Conservation (phyloP, 2,329 filamentous ascomycete species). For the Aspergillus aculeatinus region DNA sequence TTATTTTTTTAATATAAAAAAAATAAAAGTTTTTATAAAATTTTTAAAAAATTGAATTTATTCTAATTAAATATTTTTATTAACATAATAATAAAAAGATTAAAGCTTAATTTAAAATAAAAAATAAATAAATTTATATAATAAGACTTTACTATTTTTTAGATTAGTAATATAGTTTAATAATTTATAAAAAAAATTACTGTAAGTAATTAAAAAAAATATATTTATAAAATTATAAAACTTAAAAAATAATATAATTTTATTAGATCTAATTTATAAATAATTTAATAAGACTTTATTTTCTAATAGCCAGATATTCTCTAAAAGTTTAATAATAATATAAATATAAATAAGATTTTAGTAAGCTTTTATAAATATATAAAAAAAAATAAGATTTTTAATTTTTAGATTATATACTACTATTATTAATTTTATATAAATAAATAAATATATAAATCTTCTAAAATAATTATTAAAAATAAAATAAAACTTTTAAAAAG, state of each 20-base stretch:
- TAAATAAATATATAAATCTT: background rate
- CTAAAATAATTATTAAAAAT: too few relatives aligned
- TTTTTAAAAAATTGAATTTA: slow-evolving; percentile 3
- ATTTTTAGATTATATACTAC: background rate
- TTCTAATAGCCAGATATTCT: background rate
- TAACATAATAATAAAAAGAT: slow-evolving; percentile 1
- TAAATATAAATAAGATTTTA: background rate
- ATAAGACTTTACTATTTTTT: background rate
- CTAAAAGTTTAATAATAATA: background rate
- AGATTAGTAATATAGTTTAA: background rate
- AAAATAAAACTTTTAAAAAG: too few relatives aligned
- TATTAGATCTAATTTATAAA: background rate
- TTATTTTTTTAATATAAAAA: slow-evolving; percentile 4
- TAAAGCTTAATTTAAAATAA: background rate
- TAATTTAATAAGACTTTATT: background rate
- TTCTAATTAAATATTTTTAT: background rate
- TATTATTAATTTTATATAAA: background rate
- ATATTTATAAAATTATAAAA: background rate
- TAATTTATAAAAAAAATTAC: background rate
- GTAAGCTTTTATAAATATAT: too few relatives aligned
- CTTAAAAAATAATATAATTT: background rate
- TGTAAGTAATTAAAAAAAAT: background rate
- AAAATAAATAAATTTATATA: background rate
- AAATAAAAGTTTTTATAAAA: background rate
- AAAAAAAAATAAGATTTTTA: too few relatives aligned